Evolutionary conservation across 495 filamentous ascomycete genomes (phyloP).

Genomic region (Penicillium egyptiacum): DNA sequence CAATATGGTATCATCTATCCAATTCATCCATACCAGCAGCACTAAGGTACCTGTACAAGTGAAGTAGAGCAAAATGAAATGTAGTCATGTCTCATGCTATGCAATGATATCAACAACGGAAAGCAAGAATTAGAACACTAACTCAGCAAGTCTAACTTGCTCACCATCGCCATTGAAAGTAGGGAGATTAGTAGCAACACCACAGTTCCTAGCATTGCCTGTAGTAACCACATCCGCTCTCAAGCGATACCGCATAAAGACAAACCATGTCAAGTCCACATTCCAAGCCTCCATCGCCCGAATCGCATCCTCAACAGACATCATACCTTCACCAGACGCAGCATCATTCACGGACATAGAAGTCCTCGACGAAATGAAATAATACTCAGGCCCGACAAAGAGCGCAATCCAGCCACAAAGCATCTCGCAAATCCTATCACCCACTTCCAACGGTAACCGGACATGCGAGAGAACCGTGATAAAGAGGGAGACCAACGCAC

Average conservation of each 20-base stretch:
- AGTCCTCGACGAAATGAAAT: constrained; percentile 19
- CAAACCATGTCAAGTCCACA: constrained; percentile 47
- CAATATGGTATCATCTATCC: not conserved
- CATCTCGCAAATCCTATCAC: constrained; percentile 43
- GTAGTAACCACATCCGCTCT: not conserved
- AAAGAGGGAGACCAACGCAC: constrained; percentile 41
- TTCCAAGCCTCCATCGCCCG: constrained; percentile 48
- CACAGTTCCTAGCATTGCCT: not conserved
- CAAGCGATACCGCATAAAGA: constrained; percentile 32
- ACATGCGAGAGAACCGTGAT: constrained; percentile 42
- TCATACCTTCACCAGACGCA: not conserved
- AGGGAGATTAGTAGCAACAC: not conserved
- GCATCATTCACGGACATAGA: constrained; percentile 2
- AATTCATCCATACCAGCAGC: not conserved
- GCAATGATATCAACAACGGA: not conserved
- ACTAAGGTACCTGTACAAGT: not conserved
- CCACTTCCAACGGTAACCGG: constrained; percentile 36
- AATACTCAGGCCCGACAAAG: constrained; percentile 40
- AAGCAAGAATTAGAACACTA: constrained; percentile 29
- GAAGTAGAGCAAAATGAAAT: not conserved
- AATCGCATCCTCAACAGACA: constrained; percentile 34
- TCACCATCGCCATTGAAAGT: constrained; percentile 15
- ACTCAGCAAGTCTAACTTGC: constrained; percentile 30
- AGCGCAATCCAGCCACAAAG: constrained; percentile 41
- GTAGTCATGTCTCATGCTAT: not conserved